A percentile compares a stretch with the other conserved stretches of the same genome.
Evolutionary conservation across 1,139 yeast genomes (phyloP).

Genomic region (Candida frijolesensis): DNA sequence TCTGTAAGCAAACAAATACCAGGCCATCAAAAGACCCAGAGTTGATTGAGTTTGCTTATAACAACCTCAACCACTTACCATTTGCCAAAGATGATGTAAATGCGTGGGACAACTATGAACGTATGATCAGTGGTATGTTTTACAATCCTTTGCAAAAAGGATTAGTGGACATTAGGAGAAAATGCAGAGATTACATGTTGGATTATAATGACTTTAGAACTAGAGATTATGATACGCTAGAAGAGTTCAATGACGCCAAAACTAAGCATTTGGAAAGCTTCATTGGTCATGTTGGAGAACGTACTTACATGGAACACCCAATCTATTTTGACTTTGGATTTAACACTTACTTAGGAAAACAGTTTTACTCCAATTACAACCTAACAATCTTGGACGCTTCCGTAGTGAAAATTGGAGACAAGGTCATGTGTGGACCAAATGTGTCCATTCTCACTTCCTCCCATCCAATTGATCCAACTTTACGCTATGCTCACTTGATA

Average conservation of each 20-base stretch:
- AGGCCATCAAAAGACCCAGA: slow-evolving; percentile 32
- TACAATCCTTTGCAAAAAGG: slow-evolving; percentile 14
- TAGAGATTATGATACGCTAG: slow-evolving; percentile 34
- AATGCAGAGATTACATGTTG: slow-evolving; percentile 17
- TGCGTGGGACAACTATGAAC: slow-evolving; percentile 36
- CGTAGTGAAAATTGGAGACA: slow-evolving; percentile 61
- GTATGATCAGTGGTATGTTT: slow-evolving; percentile 32
- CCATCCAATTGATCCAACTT: slow-evolving; percentile 58
- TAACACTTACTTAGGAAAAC: slow-evolving; percentile 51
- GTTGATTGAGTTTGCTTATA: slow-evolving; percentile 43
- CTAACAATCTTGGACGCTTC: slow-evolving; percentile 61
- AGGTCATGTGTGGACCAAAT: slow-evolving; percentile 65
- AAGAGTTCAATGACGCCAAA: slow-evolving; percentile 33
- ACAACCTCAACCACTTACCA: slow-evolving; percentile 45
- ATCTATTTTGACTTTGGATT: slow-evolving; percentile 61
- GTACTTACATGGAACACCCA: slow-evolving; percentile 52
- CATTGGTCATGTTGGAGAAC: slow-evolving; percentile 47
- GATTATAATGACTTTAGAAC: slow-evolving; percentile 44
- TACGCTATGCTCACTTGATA: slow-evolving; percentile 49
- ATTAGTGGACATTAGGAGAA: slow-evolving; percentile 15
- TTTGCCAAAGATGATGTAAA: slow-evolving; percentile 21
- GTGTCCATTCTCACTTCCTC: slow-evolving; percentile 63
- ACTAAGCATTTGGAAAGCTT: slow-evolving; percentile 34
- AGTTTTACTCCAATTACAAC: slow-evolving; percentile 59
- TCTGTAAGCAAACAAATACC: slow-evolving; percentile 16